Percentiles rank a stretch among this genome's conserved stretches.
Conservation (phyloP, 306 rosid genomes). For the Quercus parvula region DNA sequence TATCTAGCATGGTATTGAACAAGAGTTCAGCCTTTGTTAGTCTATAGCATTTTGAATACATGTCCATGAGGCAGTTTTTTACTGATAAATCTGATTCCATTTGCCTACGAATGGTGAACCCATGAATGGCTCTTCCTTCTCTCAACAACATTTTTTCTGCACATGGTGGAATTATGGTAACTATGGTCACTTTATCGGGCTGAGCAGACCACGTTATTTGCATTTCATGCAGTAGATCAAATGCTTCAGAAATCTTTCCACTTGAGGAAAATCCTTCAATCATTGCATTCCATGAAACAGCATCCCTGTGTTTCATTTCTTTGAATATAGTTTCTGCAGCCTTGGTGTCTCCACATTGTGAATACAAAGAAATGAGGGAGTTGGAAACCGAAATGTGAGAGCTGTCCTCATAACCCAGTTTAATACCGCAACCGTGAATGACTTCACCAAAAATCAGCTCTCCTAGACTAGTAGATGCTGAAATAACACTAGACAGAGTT, state of each 20-base stretch:
- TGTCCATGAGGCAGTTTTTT: conserved; percentile 43
- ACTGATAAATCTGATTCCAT: conserved; percentile 27
- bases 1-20: conserved; percentile 35
- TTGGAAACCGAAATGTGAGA: conserved; percentile 40
- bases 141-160: conserved; percentile 31
- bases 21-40: conserved; percentile 37
- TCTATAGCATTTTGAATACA: conserved; percentile 47
- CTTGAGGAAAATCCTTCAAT: conserved; percentile 49
- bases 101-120: conserved; percentile 37
- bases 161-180: conserved; percentile 37
- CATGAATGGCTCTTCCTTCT: conserved; percentile 54
- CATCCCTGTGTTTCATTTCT: conserved; percentile 35
- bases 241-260: conserved; percentile 35
- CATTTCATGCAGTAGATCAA: conserved; percentile 46
- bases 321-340: conserved; percentile 42
- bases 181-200: conserved; percentile 40
- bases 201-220: conserved; percentile 29
- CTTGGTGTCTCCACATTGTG: conserved; percentile 27
- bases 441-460: conserved; percentile 34
- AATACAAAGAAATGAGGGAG: conserved; percentile 56
- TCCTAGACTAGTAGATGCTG: conserved; percentile 41
- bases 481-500: conserved; percentile 45
- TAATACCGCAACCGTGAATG: conserved; percentile 44
- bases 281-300: conserved; percentile 58
- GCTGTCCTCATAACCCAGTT: conserved; percentile 39